phyloP scores from a whole-genome alignment of 768 basidiomycete genomes.

The Boletus coccyginus region DNA sequence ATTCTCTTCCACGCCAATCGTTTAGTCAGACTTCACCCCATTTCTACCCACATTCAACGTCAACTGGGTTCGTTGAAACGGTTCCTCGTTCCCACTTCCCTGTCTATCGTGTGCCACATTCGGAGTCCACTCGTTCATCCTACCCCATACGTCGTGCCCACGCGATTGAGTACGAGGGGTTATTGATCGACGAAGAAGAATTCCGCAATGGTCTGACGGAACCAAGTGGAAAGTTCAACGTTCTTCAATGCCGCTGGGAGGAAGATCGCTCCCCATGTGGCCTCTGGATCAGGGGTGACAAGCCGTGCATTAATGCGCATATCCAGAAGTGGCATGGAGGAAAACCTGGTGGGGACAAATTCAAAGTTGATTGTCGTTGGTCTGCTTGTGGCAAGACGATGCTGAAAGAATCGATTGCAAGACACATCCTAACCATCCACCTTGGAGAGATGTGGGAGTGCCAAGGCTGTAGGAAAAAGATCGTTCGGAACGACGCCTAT shows the following conservation, averaged over 20 bases:
- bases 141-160: background rate
- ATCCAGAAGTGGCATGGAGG: conserved; percentile 20
- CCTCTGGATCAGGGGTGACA: conserved; percentile 17
- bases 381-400: conserved; percentile 13
- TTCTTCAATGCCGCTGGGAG: conserved; percentile 12
- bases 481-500: conserved; percentile 9
- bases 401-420: conserved; percentile 22
- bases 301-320: conserved; percentile 12
- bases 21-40: background rate
- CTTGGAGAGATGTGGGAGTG: conserved; percentile 17
- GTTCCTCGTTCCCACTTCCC: background rate
- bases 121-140: background rate
- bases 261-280: conserved; percentile 1
- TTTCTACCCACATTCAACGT: background rate
- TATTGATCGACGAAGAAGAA: conserved; percentile 10
- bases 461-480: conserved; percentile 11
- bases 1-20: background rate
- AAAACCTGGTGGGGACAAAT: conserved; percentile 8
- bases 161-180: conserved; percentile 1
- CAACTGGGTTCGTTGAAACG: background rate
- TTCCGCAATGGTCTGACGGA: conserved; percentile 3
- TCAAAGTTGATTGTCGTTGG: conserved; percentile 8
- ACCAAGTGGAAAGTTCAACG: background rate
- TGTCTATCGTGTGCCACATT: background rate
- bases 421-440: conserved; percentile 19